Conservation (phyloP, 768 basidiomycete species). For the Rhodocollybia butyracea region DNA sequence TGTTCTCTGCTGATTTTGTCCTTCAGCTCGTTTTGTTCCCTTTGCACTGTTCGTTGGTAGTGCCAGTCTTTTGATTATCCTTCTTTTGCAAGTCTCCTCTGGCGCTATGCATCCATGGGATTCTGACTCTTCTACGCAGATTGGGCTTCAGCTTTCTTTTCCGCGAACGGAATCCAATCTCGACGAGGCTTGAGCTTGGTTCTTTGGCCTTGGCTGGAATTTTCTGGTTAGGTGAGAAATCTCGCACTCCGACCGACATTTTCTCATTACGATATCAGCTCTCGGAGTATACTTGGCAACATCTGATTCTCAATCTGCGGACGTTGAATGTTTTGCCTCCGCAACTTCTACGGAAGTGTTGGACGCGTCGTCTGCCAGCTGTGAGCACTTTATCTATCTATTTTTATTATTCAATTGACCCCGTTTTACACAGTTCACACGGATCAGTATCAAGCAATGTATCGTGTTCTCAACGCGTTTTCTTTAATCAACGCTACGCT, state of each 20-base stretch:
- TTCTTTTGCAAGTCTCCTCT: constrained; percentile 52
- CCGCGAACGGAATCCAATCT: constrained; percentile 70
- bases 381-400: constrained; percentile 40
- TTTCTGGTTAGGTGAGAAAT: constrained; percentile 71
- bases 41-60: constrained; percentile 80
- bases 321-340: constrained; percentile 78
- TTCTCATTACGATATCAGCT: constrained; percentile 37
- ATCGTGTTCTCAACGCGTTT: constrained; percentile 78
- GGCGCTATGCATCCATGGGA: not conserved
- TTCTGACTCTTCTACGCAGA: constrained; percentile 30
- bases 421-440: constrained; percentile 59
- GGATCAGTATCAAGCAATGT: constrained; percentile 87
- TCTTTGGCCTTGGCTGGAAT: constrained; percentile 68
- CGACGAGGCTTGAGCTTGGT: constrained; percentile 69
- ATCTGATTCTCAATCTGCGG: constrained; percentile 74
- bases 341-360: constrained; percentile 44
- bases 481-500: constrained; percentile 74
- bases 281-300: constrained; percentile 70
- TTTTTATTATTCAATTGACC: constrained; percentile 10
- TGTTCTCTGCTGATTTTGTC: not conserved
- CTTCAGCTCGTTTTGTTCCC: constrained; percentile 78
- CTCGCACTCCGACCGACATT: not conserved
- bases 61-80: constrained; percentile 64
- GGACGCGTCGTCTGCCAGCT: constrained; percentile 57
- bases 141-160: constrained; percentile 63